A percentile compares a stretch with the other conserved stretches of the same genome.
These are phyloP conservation scores for Lachnellula occidentalis DNA, from an alignment of 2,329 filamentous ascomycete species.

Conservation along the genomic window DNA sequence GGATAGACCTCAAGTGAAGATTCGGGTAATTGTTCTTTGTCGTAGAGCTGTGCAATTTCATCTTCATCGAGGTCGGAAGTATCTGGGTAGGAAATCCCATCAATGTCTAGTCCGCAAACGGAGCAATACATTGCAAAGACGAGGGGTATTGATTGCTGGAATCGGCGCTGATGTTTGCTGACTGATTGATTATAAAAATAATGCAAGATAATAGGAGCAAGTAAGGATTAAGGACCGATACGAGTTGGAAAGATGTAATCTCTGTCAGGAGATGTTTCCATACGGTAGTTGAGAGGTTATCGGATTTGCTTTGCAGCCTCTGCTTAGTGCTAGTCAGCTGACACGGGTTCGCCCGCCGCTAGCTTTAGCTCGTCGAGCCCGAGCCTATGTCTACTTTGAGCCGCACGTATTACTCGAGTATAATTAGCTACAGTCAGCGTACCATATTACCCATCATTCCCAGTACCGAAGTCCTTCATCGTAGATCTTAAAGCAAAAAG, in stretches of 20 bases:
- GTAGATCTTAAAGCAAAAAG: not conserved
- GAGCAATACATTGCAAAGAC: conserved; percentile 1
- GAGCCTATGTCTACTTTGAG: no score
- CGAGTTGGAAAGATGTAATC: no score
- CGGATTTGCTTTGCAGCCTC: no score
- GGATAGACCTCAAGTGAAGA: not conserved
- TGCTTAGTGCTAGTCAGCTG: no score
- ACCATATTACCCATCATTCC: not conserved
- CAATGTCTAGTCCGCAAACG: conserved; percentile 2
- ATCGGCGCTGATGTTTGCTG: not conserved
- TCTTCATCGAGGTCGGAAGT: conserved; percentile 4
- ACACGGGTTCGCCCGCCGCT: no score
- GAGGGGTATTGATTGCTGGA: not conserved
- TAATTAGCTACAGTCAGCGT: not conserved
- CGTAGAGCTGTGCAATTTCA: conserved; percentile 1
- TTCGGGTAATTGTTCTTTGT: not conserved
- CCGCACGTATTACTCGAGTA: no score
- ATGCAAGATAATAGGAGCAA: not conserved
- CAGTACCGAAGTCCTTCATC: not conserved
- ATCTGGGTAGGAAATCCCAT: conserved; percentile 3
- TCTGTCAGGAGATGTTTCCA: no score
- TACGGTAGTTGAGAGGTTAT: no score
- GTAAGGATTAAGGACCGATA: no score
- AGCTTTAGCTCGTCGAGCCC: no score
- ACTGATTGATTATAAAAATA: not conserved